Base-by-base conservation (phyloP, 495 filamentous ascomycete genomes). In the Cercophora sp. region DNA sequence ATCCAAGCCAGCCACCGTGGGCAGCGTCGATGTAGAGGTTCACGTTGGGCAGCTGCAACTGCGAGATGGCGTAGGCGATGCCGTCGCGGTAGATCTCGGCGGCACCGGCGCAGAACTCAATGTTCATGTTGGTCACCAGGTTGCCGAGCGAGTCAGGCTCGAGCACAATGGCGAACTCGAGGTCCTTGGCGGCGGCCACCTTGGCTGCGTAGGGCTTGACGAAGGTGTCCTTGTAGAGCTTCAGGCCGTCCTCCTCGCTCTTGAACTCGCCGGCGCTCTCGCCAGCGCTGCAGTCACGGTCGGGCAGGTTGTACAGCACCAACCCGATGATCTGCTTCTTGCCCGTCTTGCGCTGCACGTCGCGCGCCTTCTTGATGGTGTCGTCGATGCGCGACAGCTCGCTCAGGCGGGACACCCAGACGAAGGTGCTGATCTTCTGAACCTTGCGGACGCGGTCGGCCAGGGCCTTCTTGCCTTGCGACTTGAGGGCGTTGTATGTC, bases 1-100 rank as follows among this genome's bases (percentile, higher is more conserved):
- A 91, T 40, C 87, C 87, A 13, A 89, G 74, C 87, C 86, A 91
- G 39, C 87, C 87, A 22, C 77, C 83, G 68, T 71, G 63, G 11
- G 69, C 81, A 40, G 82, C 83, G 57, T 85, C 83, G 23, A 86
- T 66, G 57, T 86, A 85, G 70, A 86, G 79, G 23, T 76, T 65
- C 19, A 85, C 80, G 57, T 85, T 81, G n/a, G 61, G 59, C 46
- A 79, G 63, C 67, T 83, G 78, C 34, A 85, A 64, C 26, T 70
- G 60, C 13, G 68, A 65, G 23, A 86, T 65, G 8, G 83, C 81
- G 55, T 85, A 81, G 25, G 80, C 77, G 31, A 80, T 70, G 49
- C 81, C 78, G 34, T 74, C 75, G 25, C 75, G 61, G 57, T 86
- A 85, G 2, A 74, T 74, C 26, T 65, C 54, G n/a, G 78, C 66